These are phyloP conservation scores for Torulaspora quercuum DNA, from an alignment of 805 yeast species.

Conservation along the genomic window DNA sequence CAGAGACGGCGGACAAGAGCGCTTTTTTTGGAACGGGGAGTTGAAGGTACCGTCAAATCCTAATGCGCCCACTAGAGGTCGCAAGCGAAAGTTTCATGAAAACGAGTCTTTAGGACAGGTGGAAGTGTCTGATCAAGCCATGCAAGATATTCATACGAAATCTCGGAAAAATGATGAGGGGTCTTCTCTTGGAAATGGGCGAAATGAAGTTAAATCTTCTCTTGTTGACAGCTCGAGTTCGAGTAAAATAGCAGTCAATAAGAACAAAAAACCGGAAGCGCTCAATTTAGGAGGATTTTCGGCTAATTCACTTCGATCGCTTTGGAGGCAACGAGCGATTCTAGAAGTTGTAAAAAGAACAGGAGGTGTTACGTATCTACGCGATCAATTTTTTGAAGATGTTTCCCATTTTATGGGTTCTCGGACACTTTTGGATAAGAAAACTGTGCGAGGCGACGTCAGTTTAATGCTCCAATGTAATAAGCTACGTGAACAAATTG, in stretches of 20 bases:
- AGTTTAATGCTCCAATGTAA: constrained; percentile 24
- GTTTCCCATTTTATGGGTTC: constrained; percentile 44
- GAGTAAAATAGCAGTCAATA: constrained; percentile 1
- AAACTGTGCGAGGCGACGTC: constrained; percentile 50
- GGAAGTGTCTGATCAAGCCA: too few species aligned
- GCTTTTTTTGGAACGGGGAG: constrained; percentile 37
- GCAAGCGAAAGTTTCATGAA: constrained; percentile 19
- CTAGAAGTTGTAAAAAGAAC: constrained; percentile 42
- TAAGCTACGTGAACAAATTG: constrained; percentile 22
- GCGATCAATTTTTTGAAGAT: constrained; percentile 39
- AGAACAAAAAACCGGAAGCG: constrained; percentile 6
- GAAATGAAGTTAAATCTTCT: too few species aligned
- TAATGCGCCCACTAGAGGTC: constrained; percentile 14
- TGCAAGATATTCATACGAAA: too few species aligned
- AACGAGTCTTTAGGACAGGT: neutral
- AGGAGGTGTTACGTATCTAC: constrained; percentile 47
- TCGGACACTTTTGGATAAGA: constrained; percentile 46
- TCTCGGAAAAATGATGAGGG: too few species aligned
- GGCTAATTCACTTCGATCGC: constrained; percentile 43
- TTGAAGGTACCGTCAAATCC: constrained; percentile 19
- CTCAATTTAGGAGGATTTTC: constrained; percentile 36
- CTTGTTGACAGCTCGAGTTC: neutral
- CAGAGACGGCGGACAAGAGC: constrained; percentile 19
- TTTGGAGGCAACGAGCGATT: constrained; percentile 44
- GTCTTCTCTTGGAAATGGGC: too few species aligned